Evolutionary conservation across 2,329 filamentous ascomycete species (phyloP).

Genomic region (Pseudomassariella vexata): DNA sequence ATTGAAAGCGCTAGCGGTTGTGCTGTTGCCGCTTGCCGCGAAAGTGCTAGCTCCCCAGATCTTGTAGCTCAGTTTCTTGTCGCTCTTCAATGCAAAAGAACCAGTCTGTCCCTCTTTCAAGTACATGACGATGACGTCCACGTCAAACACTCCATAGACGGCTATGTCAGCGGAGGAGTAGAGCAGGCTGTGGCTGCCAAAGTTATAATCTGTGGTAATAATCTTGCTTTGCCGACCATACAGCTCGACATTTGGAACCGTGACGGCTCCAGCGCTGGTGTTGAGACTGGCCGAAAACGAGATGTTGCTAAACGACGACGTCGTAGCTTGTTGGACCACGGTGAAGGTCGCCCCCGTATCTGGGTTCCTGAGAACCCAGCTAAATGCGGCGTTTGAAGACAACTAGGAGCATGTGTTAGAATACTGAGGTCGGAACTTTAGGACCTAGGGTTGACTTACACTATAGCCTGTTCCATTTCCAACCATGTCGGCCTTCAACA

Average conservation of each 20-base stretch:
- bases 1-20: conserved; percentile 28
- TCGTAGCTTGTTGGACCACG: conserved; percentile 38
- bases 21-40: conserved; percentile 17
- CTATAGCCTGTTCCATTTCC: conserved; percentile 45
- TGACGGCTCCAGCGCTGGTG: conserved; percentile 37
- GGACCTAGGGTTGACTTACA: conserved; percentile 4
- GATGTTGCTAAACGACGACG: conserved; percentile 35
- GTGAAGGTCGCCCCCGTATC: conserved; percentile 44
- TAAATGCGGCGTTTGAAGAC: conserved; percentile 34
- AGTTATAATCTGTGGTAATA: conserved; percentile 44
- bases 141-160: conserved; percentile 38
- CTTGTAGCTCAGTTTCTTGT: conserved; percentile 29
- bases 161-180: conserved; percentile 47
- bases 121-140: conserved; percentile 42
- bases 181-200: conserved; percentile 40
- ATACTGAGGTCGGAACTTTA: background rate
- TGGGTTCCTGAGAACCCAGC: conserved; percentile 46
- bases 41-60: conserved; percentile 33
- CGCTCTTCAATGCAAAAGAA: conserved; percentile 40
- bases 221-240: conserved; percentile 48
- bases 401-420: conserved; percentile 16
- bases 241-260: conserved; percentile 39
- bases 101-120: conserved; percentile 41
- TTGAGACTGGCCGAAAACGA: conserved; percentile 40
- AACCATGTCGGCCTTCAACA: conserved; percentile 46